Base-by-base conservation (phyloP, 2,329 filamentous ascomycete genomes). In the Aspergillus fijiensis region DNA sequence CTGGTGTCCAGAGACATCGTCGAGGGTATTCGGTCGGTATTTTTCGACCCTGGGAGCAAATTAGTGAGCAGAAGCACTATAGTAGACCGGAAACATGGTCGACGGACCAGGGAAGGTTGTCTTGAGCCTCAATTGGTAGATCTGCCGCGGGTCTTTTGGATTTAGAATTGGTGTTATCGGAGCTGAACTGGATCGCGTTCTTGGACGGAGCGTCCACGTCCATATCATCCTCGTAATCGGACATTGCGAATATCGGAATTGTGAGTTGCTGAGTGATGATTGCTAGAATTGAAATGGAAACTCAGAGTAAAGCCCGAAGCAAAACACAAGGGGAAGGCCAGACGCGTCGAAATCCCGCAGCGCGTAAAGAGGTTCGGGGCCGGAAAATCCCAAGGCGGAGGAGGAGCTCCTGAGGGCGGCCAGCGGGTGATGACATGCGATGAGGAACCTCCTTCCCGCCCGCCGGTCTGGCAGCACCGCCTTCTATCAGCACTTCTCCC, bases 1-100 rank as follows among this genome's bases (percentile, higher is more conserved):
- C 73, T 97, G 90, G 77, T 99, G 95, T 21, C 95, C 95, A 3
- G 92, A 96, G 60, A 99, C 95, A 77, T 99, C 95, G 67, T 89
- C 87, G 50, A 99, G 86, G 1, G 90, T 92, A 63, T 88, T 88
- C 19, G 95, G 95, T 56, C 95, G 87, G 78, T 98, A 99, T 73
- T 99, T 99, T 74, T 99, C 95, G 9, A 99, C 92, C 93, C 90
- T 92, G 61, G 1, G 11, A 50, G 51, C 60, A 57, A 65, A 65
- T 69, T 54, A 67, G 55, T 61, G 51, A 69, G 60, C 14, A 9
- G 19, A 14, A 12, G 6, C 6, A 33, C 29, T 1, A 16, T 7
- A 29, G 7, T 7, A n/a, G 29, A 25, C 35, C 23, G 10, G 14
- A 5, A 35, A 59, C 9, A 4, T 14, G 23, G 9, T 19, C 27